phyloP scores from a whole-genome alignment of 2,329 filamentous ascomycete genomes.

The Pseudocercospora fijiensis region DNA sequence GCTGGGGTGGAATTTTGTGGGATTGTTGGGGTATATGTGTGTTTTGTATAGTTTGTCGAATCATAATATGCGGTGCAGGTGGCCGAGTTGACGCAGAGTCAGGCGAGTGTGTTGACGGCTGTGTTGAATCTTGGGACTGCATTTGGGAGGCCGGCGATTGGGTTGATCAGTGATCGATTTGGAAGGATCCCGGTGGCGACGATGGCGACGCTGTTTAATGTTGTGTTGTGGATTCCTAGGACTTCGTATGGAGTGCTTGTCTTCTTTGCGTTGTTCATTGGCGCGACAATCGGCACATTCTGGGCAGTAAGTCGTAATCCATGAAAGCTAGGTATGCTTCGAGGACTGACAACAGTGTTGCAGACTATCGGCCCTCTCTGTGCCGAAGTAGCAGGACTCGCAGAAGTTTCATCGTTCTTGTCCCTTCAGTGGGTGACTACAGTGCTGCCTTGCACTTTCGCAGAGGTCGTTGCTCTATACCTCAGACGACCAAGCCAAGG shows the following conservation, averaged over 20 bases:
- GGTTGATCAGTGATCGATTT: constrained; percentile 47
- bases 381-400: constrained; percentile 44
- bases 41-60: constrained; percentile 51
- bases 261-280: constrained; percentile 47
- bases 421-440: constrained; percentile 42
- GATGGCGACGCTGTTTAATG: constrained; percentile 42
- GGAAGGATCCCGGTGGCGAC: constrained; percentile 47
- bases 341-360: not conserved
- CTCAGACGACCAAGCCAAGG: constrained; percentile 34
- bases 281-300: constrained; percentile 50
- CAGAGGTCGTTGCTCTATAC: constrained; percentile 47
- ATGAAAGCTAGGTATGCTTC: not conserved
- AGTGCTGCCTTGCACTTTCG: constrained; percentile 41
- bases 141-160: constrained; percentile 49
- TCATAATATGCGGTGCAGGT: constrained; percentile 44
- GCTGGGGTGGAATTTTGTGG: constrained; percentile 46
- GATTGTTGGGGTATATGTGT: constrained; percentile 51
- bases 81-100: constrained; percentile 42
- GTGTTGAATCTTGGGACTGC: constrained; percentile 52
- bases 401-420: constrained; percentile 43
- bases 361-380: constrained; percentile 44
- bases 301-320: constrained; percentile 43
- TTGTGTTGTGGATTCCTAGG: constrained; percentile 49
- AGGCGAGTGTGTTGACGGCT: constrained; percentile 45
- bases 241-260: constrained; percentile 44